Percentiles rank a stretch among this genome's conserved stretches.
These are phyloP conservation scores for Rutstroemia sp. DNA, from an alignment of 2,329 filamentous ascomycete genomes.

Conservation along the genomic window DNA sequence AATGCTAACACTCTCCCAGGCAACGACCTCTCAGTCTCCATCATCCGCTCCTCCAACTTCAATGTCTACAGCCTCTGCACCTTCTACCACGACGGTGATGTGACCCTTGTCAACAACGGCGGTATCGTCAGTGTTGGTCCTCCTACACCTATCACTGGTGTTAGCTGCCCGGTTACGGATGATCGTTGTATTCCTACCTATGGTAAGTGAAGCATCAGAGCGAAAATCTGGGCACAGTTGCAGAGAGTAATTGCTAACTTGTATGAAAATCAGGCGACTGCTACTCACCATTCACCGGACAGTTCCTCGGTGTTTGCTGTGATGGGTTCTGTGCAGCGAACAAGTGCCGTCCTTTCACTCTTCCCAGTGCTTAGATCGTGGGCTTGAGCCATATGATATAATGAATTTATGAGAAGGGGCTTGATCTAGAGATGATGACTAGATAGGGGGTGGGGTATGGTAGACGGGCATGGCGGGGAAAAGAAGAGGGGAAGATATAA, in stretches of 20 bases:
- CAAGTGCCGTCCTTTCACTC: slow-evolving; percentile 5
- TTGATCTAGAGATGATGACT: too few species aligned
- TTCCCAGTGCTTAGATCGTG: too few species aligned
- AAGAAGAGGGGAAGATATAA: too few species aligned
- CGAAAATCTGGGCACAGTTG: background rate
- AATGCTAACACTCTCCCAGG: background rate
- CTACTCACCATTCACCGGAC: background rate
- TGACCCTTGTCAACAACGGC: background rate
- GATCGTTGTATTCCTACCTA: slow-evolving; percentile 4
- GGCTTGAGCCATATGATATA: too few species aligned
- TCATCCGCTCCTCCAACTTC: slow-evolving; percentile 8
- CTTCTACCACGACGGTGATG: background rate
- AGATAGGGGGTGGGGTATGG: too few species aligned
- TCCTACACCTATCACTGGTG: background rate
- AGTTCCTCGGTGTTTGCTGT: slow-evolving; percentile 3
- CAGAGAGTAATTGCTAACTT: background rate
- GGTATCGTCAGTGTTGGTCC: slow-evolving; percentile 2
- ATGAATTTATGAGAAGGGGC: too few species aligned
- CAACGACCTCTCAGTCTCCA: slow-evolving; percentile 3
- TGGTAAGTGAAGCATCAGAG: background rate
- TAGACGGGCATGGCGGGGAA: too few species aligned
- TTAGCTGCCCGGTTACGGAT: background rate
- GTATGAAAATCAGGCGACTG: background rate
- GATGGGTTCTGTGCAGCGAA: slow-evolving; percentile 6
- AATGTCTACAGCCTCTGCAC: background rate